Evolutionary conservation across 768 basidiomycete genomes (phyloP).

Genomic region (Tephrocybe sp.): DNA sequence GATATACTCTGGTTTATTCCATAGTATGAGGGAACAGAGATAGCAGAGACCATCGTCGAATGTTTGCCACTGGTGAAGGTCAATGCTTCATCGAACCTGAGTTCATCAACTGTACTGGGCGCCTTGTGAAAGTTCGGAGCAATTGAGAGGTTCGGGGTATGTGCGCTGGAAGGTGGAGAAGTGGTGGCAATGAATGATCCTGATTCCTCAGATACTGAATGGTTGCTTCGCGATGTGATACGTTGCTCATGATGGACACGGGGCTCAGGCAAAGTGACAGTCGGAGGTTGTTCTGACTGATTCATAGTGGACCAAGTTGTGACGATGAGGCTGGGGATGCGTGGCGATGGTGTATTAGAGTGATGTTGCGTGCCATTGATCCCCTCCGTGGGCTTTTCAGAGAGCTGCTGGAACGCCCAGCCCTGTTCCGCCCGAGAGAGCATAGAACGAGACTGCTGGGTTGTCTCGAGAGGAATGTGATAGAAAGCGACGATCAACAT

Average conservation of each 20-base stretch:
- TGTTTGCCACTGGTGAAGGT: conserved; percentile 1
- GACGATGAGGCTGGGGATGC: neutral
- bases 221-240: neutral
- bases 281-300: neutral
- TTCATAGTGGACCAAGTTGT: neutral
- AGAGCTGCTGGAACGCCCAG: conserved; percentile 6
- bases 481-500: conserved; percentile 47
- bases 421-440: neutral
- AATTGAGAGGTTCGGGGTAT: neutral
- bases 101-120: neutral
- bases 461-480: conserved; percentile 10
- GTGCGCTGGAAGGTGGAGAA: neutral
- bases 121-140: neutral
- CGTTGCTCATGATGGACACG: neutral
- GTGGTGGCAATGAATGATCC: neutral
- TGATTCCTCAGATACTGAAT: neutral
- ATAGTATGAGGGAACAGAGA: conserved; percentile 34
- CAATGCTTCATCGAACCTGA: neutral
- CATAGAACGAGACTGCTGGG: neutral
- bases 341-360: neutral
- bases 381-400: conserved; percentile 6
- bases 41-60: conserved; percentile 21
- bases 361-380: conserved; percentile 1
- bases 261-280: neutral
- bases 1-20: conserved; percentile 11